Conservation (phyloP, 116 monocot genomes). For the Phalaenopsis hybrid region DNA sequence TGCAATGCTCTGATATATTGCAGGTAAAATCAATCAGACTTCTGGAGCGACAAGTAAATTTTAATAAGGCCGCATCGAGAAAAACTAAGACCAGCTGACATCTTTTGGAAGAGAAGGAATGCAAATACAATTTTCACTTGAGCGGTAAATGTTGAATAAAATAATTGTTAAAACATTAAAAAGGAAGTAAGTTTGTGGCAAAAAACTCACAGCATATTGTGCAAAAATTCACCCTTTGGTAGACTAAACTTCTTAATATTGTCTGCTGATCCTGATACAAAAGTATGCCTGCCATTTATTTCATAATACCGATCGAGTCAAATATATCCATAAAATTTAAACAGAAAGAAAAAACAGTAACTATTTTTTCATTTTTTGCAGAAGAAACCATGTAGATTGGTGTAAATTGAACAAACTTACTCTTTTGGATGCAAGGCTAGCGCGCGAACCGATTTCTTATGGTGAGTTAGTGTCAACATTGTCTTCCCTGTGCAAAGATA, state of each 20-base stretch:
- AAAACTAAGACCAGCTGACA: neutral
- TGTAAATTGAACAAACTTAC: conserved; percentile 29
- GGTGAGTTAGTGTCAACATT: conserved; percentile 86
- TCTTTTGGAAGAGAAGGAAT: neutral
- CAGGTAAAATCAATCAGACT: neutral
- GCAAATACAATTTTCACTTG: neutral
- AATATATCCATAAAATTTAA: neutral
- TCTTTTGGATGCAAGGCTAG: conserved; percentile 88
- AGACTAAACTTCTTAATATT: conserved; percentile 94
- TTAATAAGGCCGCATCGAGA: neutral
- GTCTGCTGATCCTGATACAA: conserved; percentile 96
- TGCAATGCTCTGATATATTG: neutral
- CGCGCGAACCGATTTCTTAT: conserved; percentile 95
- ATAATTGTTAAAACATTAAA: neutral
- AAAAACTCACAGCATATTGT: conserved; percentile 91
- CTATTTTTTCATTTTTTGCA: neutral
- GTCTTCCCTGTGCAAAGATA: conserved; percentile 67
- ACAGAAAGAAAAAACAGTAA: neutral
- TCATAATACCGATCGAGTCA: neutral
- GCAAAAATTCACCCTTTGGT: conserved; percentile 95
- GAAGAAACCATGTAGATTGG: neutral
- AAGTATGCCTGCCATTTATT: conserved; percentile 53
- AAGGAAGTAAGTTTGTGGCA: neutral
- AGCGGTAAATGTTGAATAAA: neutral
- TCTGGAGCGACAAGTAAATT: neutral